Base-by-base conservation (phyloP, 495 filamentous ascomycete genomes). In the Aspergillus biplanus region DNA sequence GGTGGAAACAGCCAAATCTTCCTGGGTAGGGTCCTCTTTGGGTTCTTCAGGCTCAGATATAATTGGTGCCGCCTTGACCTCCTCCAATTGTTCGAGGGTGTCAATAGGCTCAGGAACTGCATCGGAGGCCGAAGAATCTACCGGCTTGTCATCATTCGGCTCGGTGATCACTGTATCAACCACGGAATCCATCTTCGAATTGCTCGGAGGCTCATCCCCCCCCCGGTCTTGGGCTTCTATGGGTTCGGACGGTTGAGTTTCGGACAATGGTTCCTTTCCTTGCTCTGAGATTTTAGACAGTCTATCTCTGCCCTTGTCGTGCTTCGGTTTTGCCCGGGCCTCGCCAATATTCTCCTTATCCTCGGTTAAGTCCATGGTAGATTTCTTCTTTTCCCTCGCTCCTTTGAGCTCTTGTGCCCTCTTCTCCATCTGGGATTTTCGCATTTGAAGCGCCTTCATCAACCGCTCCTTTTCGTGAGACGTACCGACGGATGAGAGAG, bases 361-460 rank as follows among this genome's bases (percentile, higher is more conserved):
- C 27, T 71, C 70, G 33, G 67, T 67, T 37, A 59, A 32, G 37
- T 64, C 57, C 3, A 42, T 16, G 31, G 52, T 64, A 8, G 61
- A 16, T 21, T 67, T 46, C 56, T 65, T 56, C 16, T 67, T 58
- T 58, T 42, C 46, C 68, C 72, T 61, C 72, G 78, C 46, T 62
- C 69, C 57, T 12, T 50, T 50, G 21, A 50, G 47, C 21, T 75
- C 71, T 33, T 75, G 71, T n/a, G 73, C 70, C 44, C 71, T 69
- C 58, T 77, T 82, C 16, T 76, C 84, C 81, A 87, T 80, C 66
- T 91, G 87, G 69, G 90, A 92, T 74, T 92, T 93, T 44, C 95
- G 84, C 49, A 97, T 78, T 66, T 98, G 90, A 73, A 97, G 82
- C 6, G 95, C 94, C 78, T 94, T 97, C 92, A 96, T 91, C 62